phyloP scores from a whole-genome alignment of 2,329 filamentous ascomycete genomes.

The Diplodia scrobiculata region DNA sequence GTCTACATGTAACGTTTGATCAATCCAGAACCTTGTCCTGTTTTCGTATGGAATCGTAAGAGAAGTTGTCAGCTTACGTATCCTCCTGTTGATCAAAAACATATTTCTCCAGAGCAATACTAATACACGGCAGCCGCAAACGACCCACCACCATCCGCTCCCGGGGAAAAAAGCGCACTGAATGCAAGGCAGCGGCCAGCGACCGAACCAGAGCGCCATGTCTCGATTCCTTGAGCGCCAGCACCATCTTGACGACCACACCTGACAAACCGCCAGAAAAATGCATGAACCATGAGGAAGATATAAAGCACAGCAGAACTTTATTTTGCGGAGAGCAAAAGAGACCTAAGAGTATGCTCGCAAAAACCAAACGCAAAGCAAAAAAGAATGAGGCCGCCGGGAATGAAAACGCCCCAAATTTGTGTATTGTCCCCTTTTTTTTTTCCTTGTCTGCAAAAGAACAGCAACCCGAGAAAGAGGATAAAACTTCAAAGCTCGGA shows the following conservation, averaged over 20 bases:
- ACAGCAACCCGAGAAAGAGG: slow-evolving; percentile 3
- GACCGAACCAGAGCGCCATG: background rate
- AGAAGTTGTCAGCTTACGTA: background rate
- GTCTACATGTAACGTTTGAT: no score
- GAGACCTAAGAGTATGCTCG: slow-evolving; percentile 1
- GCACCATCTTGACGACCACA: background rate
- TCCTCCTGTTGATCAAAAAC: background rate
- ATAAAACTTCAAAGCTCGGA: slow-evolving; percentile 2
- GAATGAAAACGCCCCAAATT: background rate
- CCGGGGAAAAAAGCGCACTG: no score
- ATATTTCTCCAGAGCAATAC: background rate
- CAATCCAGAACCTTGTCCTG: no score
- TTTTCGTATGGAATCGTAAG: no score
- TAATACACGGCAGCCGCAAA: slow-evolving; percentile 21
- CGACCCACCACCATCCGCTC: background rate
- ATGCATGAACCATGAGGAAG: background rate
- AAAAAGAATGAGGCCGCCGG: background rate
- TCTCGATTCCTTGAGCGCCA: background rate
- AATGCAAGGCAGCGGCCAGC: background rate
- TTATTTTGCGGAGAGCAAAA: background rate
- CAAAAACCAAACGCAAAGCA: background rate
- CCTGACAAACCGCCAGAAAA: background rate
- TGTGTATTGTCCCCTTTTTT: slow-evolving; percentile 10
- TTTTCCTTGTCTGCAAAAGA: background rate
- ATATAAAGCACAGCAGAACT: background rate